Percentiles rank a stretch among this genome's conserved stretches.
Evolutionary conservation across 768 basidiomycete genomes (phyloP).

Genomic region (Naganishia randhawae): DNA sequence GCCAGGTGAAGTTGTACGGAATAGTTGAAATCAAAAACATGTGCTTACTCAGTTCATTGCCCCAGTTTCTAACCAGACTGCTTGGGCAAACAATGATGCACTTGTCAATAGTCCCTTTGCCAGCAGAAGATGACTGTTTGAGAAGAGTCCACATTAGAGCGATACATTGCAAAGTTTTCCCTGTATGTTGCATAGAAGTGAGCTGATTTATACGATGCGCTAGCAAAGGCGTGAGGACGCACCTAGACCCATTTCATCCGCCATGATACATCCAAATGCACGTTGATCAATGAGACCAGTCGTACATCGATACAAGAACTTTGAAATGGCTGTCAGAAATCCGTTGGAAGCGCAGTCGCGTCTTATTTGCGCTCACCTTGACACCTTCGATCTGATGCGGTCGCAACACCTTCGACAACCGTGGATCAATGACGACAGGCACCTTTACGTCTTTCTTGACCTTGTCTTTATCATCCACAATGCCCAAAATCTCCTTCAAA

Average conservation of each 20-base stretch:
- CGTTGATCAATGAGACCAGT: slow-evolving; percentile 89
- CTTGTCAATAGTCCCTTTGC: slow-evolving; percentile 87
- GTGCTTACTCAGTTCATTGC: slow-evolving; percentile 78
- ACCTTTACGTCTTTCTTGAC: slow-evolving; percentile 66
- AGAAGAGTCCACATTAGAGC: slow-evolving; percentile 89
- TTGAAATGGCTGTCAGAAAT: background rate
- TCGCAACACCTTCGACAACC: slow-evolving; percentile 76
- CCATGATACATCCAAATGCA: slow-evolving; percentile 90
- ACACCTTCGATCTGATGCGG: slow-evolving; percentile 99
- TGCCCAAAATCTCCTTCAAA: slow-evolving; percentile 58
- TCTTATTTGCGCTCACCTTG: slow-evolving; percentile 60
- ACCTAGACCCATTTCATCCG: slow-evolving; percentile 96
- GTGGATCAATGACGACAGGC: slow-evolving; percentile 93
- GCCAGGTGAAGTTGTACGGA: too few relatives aligned
- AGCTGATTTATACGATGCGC: background rate
- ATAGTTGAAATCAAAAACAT: background rate
- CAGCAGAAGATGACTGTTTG: slow-evolving; percentile 85
- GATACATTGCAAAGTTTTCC: slow-evolving; percentile 95
- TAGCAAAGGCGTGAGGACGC: slow-evolving; percentile 31
- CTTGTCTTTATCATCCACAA: slow-evolving; percentile 54
- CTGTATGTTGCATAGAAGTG: slow-evolving; percentile 29
- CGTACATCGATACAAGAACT: slow-evolving; percentile 94
- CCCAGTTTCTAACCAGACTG: slow-evolving; percentile 97
- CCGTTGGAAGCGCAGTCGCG: background rate
- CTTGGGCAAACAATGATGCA: slow-evolving; percentile 96